Percentiles rank a stretch among this genome's conserved stretches.
These are phyloP conservation scores for Beta vulgaris DNA, from an alignment of 148 eudicot species.

Conservation along the genomic window DNA sequence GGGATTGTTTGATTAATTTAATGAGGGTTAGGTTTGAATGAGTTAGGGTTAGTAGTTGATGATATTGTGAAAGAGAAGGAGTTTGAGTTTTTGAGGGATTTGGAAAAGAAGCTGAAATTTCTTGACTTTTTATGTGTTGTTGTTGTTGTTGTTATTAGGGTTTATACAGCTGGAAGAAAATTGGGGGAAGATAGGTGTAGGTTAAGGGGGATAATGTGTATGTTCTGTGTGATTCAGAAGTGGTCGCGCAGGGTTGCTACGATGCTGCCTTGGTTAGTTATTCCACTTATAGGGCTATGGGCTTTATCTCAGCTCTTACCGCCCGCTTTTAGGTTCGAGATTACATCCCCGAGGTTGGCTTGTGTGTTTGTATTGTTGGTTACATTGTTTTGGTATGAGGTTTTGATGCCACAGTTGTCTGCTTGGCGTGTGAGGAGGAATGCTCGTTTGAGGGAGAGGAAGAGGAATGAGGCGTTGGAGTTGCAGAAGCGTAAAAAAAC, in stretches of 20 bases:
- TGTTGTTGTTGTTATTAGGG: slow-evolving; percentile 26
- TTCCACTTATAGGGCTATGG: slow-evolving; percentile 95
- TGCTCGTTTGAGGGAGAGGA: slow-evolving; percentile 79
- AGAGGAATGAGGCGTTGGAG: slow-evolving; percentile 86
- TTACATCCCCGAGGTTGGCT: slow-evolving; percentile 89
- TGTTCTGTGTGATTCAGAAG: slow-evolving; percentile 97
- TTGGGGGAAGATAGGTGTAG: slow-evolving; percentile 40
- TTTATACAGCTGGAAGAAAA: slow-evolving; percentile 23
- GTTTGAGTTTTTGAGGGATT: slow-evolving; percentile 14
- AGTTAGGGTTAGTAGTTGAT: slow-evolving; percentile 29
- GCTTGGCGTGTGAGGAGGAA: slow-evolving; percentile 84
- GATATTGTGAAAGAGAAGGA: neutral
- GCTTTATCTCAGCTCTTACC: slow-evolving; percentile 90
- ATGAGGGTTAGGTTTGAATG: slow-evolving; percentile 31
- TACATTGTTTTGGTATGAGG: slow-evolving; percentile 91
- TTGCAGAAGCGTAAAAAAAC: slow-evolving; percentile 86
- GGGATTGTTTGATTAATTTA: slow-evolving; percentile 6
- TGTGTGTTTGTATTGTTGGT: slow-evolving; percentile 82
- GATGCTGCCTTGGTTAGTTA: slow-evolving; percentile 98
- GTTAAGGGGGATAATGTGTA: slow-evolving; percentile 95
- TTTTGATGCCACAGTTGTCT: slow-evolving; percentile 90
- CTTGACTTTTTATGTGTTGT: no score
- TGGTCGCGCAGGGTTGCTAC: slow-evolving; percentile 99
- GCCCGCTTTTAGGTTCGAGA: slow-evolving; percentile 89
- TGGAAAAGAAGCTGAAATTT: slow-evolving; percentile 23